Percentiles rank a stretch among this genome's conserved stretches.
Evolutionary conservation across 2,329 filamentous ascomycete species (phyloP).

Genomic region (Diaporthe ampelina): DNA sequence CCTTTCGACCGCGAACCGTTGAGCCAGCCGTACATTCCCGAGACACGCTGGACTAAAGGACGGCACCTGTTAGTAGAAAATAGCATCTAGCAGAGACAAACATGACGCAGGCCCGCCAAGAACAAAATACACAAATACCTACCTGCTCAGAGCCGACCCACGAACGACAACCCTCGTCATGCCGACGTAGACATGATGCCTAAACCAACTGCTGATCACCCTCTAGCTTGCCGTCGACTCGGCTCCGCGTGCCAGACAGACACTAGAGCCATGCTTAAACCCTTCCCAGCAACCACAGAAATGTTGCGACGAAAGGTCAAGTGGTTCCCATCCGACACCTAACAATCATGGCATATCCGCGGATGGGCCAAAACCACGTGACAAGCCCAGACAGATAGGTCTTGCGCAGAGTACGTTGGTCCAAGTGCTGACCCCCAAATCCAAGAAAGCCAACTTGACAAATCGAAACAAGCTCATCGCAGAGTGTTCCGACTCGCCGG

Average conservation of each 20-base stretch:
- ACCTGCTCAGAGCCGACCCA: not conserved
- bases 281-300: not conserved
- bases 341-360: too few species aligned
- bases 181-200: slow-evolving; percentile 2
- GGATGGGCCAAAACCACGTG: too few species aligned
- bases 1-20: not conserved
- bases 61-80: not conserved
- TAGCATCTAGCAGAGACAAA: slow-evolving; percentile 5
- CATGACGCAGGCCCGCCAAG: not conserved
- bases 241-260: not conserved
- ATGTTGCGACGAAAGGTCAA: slow-evolving; percentile 4
- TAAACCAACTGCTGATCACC: not conserved
- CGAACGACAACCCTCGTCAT: not conserved
- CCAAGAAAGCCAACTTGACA: slow-evolving; percentile 2
- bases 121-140: not conserved
- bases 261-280: not conserved
- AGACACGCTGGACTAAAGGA: not conserved
- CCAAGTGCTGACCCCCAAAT: too few species aligned
- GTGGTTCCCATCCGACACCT: not conserved
- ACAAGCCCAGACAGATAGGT: not conserved
- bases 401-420: too few species aligned
- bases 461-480: slow-evolving; percentile 24
- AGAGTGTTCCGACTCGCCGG: slow-evolving; percentile 14
- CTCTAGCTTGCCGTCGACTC: not conserved
- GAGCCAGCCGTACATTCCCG: not conserved